Conservation (phyloP, 2,329 filamentous ascomycete species). For the Microcyclospora tardicrescens region DNA sequence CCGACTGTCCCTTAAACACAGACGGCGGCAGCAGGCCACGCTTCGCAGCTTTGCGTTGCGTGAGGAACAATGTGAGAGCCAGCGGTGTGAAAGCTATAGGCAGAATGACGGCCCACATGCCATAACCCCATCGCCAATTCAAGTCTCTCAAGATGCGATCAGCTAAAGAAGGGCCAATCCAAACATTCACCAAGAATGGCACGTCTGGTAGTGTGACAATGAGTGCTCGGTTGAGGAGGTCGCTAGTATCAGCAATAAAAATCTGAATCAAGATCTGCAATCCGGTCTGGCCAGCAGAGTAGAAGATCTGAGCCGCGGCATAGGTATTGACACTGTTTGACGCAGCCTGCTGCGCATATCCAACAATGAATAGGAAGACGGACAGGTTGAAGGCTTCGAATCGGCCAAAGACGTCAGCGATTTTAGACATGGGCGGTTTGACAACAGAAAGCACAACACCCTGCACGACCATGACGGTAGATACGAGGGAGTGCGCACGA, state of each 20-base stretch:
- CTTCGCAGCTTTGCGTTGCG: slow-evolving; percentile 39
- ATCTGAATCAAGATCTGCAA: slow-evolving; percentile 50
- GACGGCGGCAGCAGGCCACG: slow-evolving; percentile 32
- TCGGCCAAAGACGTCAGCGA: slow-evolving; percentile 50
- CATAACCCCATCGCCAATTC: slow-evolving; percentile 52
- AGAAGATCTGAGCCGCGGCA: slow-evolving; percentile 47
- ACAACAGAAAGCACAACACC: slow-evolving; percentile 50
- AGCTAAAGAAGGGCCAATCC: slow-evolving; percentile 44
- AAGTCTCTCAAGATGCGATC: slow-evolving; percentile 33
- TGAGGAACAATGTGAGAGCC: slow-evolving; percentile 38
- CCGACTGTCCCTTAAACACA: slow-evolving; percentile 24
- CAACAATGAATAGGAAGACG: slow-evolving; percentile 42
- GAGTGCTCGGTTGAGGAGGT: slow-evolving; percentile 46
- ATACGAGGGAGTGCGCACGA: slow-evolving; percentile 49
- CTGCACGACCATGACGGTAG: slow-evolving; percentile 51
- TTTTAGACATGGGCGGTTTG: slow-evolving; percentile 48
- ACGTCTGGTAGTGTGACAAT: slow-evolving; percentile 46
- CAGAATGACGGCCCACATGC: slow-evolving; percentile 49
- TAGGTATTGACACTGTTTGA: slow-evolving; percentile 43
- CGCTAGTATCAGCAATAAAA: slow-evolving; percentile 51
- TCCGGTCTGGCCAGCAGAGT: slow-evolving; percentile 47
- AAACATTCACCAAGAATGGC: slow-evolving; percentile 49
- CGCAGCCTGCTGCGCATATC: slow-evolving; percentile 45
- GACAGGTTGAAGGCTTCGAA: slow-evolving; percentile 45
- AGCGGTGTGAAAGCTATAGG: slow-evolving; percentile 45